Base-by-base conservation (phyloP, 202 grass and related monocot species). In the Alloteropsis angusta region DNA sequence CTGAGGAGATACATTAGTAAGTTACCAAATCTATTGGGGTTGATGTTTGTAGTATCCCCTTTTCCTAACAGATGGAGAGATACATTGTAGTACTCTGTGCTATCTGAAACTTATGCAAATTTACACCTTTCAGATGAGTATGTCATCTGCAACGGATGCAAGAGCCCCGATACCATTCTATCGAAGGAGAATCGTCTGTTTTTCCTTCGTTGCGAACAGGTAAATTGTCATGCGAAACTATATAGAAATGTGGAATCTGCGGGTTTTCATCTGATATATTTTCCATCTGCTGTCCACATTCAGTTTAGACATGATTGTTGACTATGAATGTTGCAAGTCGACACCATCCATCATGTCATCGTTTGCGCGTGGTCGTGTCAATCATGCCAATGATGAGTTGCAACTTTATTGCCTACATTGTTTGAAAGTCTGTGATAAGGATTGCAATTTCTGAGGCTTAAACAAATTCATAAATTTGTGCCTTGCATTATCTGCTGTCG, bases 141-240 rank as follows among this genome's bases (percentile, higher is more conserved):
- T 43, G 89, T 88, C 26, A 88, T 92, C 28, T 96, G 93, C 76
- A 85, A 90, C 66, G 89, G 87, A n/a, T 96, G 93, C 67, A 96
- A 96, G 77, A 88, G 85, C 60, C 84, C 79, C 18, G 86, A 96
- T 36, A 92, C 85, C 18, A 90, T 88, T 58, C 59, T 92, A 23
- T 81, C 85, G 1, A 96, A 86, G 74, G 89, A 96, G 79, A 78
- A 87, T 14, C 82, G 87, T 18, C 35, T 92, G 9, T 86, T 92
- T 68, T 96, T 96, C 61, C 82, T 96, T 68, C 79, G 87, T 0
- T 92, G 93, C 3, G 89, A 96, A 60, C 87, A 96, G 93, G 93
- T 96, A 82, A 87, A 71, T 8, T 80, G 32, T 38, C 6, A 26
- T 42, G 10, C 76, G 43, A 55, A 23, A 43, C 23, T 9, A 7